Evolutionary conservation across 495 filamentous ascomycete genomes (phyloP).

Genomic region (Pyronema domesticum): DNA sequence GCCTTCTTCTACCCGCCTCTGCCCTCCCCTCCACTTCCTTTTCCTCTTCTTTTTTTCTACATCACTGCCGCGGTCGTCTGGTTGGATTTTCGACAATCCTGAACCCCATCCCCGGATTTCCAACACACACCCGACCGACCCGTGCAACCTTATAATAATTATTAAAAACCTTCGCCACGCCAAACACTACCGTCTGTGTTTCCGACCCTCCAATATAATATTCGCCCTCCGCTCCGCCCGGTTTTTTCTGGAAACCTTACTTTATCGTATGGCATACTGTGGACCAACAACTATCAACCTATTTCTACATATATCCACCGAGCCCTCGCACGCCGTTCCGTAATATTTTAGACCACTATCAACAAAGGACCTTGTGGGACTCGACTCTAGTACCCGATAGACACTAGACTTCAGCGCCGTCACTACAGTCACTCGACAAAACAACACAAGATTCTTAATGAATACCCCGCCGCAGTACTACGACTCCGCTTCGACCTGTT

Average conservation of each 20-base stretch:
- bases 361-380: background rate
- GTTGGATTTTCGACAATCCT: background rate
- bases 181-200: background rate
- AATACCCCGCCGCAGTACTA: slow-evolving; percentile 21
- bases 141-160: background rate
- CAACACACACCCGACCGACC: background rate
- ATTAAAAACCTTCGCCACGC: background rate
- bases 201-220: background rate
- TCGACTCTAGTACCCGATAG: background rate
- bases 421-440: background rate
- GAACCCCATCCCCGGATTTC: background rate
- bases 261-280: slow-evolving; percentile 16
- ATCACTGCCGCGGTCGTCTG: background rate
- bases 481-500: slow-evolving; percentile 23
- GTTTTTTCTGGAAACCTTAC: slow-evolving; percentile 5
- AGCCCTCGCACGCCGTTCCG: background rate
- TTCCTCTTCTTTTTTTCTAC: slow-evolving; percentile 8
- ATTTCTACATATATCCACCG: slow-evolving; percentile 15
- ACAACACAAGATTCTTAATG: slow-evolving; percentile 13
- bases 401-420: too few species aligned
- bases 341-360: background rate
- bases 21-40: slow-evolving; percentile 2
- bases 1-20: background rate
- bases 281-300: slow-evolving; percentile 12
- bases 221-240: background rate